phyloP scores from a whole-genome alignment of 2,329 filamentous ascomycete genomes.

The Sclerotinia sclerotiorum region DNA sequence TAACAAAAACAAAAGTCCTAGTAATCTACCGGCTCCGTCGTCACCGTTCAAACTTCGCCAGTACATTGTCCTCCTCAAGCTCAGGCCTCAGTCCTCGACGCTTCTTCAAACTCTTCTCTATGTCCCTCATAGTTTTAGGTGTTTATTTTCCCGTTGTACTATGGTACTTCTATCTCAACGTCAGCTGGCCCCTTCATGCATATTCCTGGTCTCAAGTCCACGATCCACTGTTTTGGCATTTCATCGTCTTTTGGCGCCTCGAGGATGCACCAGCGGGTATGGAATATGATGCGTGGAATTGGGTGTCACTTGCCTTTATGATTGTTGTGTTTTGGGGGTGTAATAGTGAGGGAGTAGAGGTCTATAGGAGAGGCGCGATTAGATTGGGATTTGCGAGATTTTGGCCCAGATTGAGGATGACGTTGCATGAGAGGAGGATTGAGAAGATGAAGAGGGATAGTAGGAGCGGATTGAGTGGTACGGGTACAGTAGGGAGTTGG shows the following conservation, averaged over 20 bases:
- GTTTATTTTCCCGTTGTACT: constrained; percentile 54
- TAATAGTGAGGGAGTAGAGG: constrained; percentile 57
- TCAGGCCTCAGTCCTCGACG: constrained; percentile 56
- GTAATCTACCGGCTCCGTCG: constrained; percentile 59
- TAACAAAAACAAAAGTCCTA: constrained; percentile 46
- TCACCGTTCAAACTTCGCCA: constrained; percentile 58
- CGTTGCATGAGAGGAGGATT: constrained; percentile 18
- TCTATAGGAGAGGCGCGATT: constrained; percentile 45
- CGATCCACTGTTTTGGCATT: constrained; percentile 47
- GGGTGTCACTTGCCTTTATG: constrained; percentile 52
- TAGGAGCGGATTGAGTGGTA: not conserved
- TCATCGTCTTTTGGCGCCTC: constrained; percentile 48
- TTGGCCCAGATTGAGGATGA: constrained; percentile 32
- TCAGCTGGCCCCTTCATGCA: constrained; percentile 40
- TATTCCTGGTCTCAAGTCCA: constrained; percentile 58
- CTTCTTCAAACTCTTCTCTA: constrained; percentile 60
- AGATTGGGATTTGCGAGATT: constrained; percentile 32
- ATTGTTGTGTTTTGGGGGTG: constrained; percentile 66
- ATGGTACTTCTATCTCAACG: constrained; percentile 54
- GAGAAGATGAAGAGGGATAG: constrained; percentile 16
- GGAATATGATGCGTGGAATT: constrained; percentile 58
- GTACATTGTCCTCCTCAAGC: constrained; percentile 51
- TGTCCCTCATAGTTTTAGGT: constrained; percentile 52
- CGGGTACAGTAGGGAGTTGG: constrained; percentile 12
- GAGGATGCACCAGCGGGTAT: constrained; percentile 42